Evolutionary conservation across 2,329 filamentous ascomycete genomes (phyloP).

Genomic region (Cadophora malorum): DNA sequence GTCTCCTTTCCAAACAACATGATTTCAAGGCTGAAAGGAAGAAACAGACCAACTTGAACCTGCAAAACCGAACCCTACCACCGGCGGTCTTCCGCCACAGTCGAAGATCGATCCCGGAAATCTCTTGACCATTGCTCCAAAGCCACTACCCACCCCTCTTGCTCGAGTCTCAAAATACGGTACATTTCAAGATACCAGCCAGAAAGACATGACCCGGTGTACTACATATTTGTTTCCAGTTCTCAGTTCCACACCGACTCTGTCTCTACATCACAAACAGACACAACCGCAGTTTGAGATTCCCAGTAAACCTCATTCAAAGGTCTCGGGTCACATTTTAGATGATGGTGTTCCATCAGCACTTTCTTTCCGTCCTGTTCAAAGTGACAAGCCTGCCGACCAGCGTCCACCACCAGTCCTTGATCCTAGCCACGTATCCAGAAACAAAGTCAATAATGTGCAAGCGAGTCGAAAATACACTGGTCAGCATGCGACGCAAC

Average conservation of each 20-base stretch:
- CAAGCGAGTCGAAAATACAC: neutral
- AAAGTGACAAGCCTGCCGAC: neutral
- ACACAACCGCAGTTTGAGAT: neutral
- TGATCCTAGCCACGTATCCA: neutral
- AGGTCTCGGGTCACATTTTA: neutral
- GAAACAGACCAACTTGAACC: neutral
- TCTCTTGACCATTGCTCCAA: neutral
- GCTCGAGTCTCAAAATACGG: neutral
- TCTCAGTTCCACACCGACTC: neutral
- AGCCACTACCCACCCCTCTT: neutral
- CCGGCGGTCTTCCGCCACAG: neutral
- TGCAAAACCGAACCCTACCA: neutral
- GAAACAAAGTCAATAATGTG: neutral
- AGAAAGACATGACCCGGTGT: neutral
- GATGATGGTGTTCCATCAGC: neutral
- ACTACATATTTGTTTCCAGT: neutral
- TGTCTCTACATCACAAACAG: neutral
- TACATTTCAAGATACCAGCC: neutral
- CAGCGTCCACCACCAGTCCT: neutral
- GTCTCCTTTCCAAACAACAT: neutral
- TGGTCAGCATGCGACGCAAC: neutral
- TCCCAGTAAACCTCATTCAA: neutral
- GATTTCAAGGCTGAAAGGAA: neutral
- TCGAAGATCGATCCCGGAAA: neutral
- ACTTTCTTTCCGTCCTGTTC: neutral